Evolutionary conservation across 352 stramenopile genomes (phyloP).

Genomic region (Phytophthora sansomeana): DNA sequence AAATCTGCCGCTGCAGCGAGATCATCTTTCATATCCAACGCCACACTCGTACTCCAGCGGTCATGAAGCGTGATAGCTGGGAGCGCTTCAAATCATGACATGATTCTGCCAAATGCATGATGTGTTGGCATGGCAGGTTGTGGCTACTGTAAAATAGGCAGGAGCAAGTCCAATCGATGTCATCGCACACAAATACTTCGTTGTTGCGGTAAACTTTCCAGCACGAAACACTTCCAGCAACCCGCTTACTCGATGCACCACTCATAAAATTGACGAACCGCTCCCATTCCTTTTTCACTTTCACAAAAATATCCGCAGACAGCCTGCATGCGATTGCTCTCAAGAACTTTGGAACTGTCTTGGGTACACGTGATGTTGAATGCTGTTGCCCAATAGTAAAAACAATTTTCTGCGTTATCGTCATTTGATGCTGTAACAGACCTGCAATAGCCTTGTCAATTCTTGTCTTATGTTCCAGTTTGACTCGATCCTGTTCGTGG

Average conservation of each 20-base stretch:
- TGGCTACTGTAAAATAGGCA: constrained; percentile 9
- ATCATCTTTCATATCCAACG: neutral
- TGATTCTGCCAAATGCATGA: too few species aligned
- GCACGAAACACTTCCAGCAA: constrained; percentile 8
- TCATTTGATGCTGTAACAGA: constrained; percentile 12
- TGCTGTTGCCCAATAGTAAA: neutral
- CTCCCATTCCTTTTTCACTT: constrained; percentile 29
- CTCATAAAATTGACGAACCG: constrained; percentile 25
- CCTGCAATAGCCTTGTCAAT: constrained; percentile 14
- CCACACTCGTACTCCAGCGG: neutral
- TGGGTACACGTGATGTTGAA: constrained; percentile 1
- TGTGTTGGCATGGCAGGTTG: constrained; percentile 2
- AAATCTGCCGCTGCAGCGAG: neutral
- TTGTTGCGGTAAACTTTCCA: constrained; percentile 15
- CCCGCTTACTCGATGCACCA: constrained; percentile 31
- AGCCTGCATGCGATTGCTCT: neutral
- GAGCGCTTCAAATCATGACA: neutral
- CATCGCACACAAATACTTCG: constrained; percentile 5
- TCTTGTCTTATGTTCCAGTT: constrained; percentile 30
- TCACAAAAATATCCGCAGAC: neutral
- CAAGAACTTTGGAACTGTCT: constrained; percentile 6
- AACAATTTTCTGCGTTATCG: constrained; percentile 18
- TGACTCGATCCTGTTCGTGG: constrained; percentile 32
- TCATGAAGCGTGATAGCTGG: neutral
- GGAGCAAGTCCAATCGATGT: constrained; percentile 8